Conservation (phyloP, 2,329 filamentous ascomycete genomes). For the Beauveria varroae region DNA sequence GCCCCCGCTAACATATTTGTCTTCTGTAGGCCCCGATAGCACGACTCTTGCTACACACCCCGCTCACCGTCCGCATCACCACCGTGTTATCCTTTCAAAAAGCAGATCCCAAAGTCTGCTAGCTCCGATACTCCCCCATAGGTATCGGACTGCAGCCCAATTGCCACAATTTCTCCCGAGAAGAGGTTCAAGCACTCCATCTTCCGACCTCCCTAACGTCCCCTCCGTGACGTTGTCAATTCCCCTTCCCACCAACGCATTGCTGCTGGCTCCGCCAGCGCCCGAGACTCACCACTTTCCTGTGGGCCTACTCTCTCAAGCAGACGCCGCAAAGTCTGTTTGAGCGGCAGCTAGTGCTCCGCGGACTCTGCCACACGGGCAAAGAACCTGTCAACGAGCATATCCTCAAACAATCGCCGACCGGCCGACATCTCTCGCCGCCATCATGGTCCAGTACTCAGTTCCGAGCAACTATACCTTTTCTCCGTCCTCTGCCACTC, state of each 20-base stretch:
- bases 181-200: constrained; percentile 77
- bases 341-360: constrained; percentile 97
- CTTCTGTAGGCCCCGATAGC: constrained; percentile 49
- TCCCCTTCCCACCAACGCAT: constrained; percentile 29
- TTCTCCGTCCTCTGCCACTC: constrained; percentile 75
- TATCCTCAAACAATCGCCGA: constrained; percentile 15
- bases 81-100: not conserved
- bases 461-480: constrained; percentile 76
- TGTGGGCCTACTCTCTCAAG: constrained; percentile 97
- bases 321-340: constrained; percentile 92
- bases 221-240: constrained; percentile 54
- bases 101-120: constrained; percentile 45
- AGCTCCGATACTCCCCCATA: constrained; percentile 73
- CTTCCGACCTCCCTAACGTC: constrained; percentile 87
- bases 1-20: constrained; percentile 7
- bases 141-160: constrained; percentile 70
- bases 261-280: constrained; percentile 89
- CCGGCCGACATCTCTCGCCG: constrained; percentile 14
- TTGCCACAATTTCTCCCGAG: constrained; percentile 81
- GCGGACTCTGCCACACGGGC: constrained; percentile 48
- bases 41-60: constrained; percentile 29
- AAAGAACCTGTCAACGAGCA: constrained; percentile 22
- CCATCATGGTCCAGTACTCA: constrained; percentile 68
- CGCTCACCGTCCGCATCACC: constrained; percentile 1
- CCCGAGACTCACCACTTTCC: constrained; percentile 50